Conservation (phyloP, 179 eudicot species). For the Drosera spatulata region DNA sequence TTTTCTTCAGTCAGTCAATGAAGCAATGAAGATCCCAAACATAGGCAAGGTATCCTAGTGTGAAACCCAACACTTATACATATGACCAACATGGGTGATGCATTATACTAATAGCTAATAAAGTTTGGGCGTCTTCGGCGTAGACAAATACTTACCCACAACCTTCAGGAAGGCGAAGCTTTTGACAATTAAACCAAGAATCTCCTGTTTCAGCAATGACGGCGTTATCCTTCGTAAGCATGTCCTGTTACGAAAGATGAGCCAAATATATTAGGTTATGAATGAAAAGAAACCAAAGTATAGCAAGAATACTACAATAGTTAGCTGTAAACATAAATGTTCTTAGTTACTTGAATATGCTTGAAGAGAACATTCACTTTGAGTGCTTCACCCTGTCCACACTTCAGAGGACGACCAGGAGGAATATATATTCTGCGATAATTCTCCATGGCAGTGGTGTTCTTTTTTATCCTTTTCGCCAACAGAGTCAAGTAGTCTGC, state of each 20-base stretch:
- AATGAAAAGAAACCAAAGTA: too few species aligned
- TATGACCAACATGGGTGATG: too few species aligned
- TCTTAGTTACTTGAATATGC: slow-evolving; percentile 19
- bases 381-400: slow-evolving; percentile 46
- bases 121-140: not conserved
- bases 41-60: not conserved
- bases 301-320: too few species aligned
- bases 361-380: slow-evolving; percentile 71
- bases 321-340: too few species aligned
- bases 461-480: slow-evolving; percentile 40
- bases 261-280: too few species aligned
- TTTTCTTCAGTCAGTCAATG: not conserved
- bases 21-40: not conserved
- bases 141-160: slow-evolving; percentile 40
- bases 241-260: slow-evolving; percentile 22
- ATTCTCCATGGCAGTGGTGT: slow-evolving; percentile 54
- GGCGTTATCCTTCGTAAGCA: slow-evolving; percentile 55
- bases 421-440: slow-evolving; percentile 63
- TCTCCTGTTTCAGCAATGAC: slow-evolving; percentile 93
- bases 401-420: slow-evolving; percentile 42
- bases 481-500: slow-evolving; percentile 52
- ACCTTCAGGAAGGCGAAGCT: slow-evolving; percentile 60
- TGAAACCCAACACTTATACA: not conserved
- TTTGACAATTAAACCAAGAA: slow-evolving; percentile 91
- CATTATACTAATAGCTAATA: too few species aligned